Evolutionary conservation across 805 yeast genomes (phyloP).

Genomic region (Ogataea methylovora): DNA sequence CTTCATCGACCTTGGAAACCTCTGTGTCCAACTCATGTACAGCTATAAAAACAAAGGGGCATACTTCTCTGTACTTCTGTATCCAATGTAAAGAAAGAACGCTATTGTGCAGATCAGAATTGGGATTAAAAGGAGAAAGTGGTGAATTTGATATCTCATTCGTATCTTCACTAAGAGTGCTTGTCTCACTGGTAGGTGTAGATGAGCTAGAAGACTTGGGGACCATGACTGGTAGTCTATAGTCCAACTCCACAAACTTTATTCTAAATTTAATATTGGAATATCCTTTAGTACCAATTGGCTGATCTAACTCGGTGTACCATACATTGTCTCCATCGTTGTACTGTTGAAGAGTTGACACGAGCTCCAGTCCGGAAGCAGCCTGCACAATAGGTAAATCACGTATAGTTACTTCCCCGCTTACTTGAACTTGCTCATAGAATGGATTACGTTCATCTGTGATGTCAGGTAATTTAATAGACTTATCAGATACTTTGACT

Average conservation of each 20-base stretch:
- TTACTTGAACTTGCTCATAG: not conserved
- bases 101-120: conserved; percentile 32
- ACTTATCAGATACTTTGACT: conserved; percentile 3
- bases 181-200: too few species aligned
- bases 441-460: conserved; percentile 6
- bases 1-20: conserved; percentile 13
- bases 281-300: conserved; percentile 6
- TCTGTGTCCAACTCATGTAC: conserved; percentile 33
- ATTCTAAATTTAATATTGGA: conserved; percentile 19
- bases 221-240: conserved; percentile 13
- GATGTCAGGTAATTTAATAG: conserved; percentile 2
- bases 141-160: conserved; percentile 12
- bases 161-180: conserved; percentile 5
- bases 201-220: too few species aligned
- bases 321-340: conserved; percentile 15
- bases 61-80: conserved; percentile 36
- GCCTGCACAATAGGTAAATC: conserved; percentile 16
- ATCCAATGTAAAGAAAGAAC: conserved; percentile 44
- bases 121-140: conserved; percentile 38
- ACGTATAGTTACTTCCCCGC: conserved; percentile 10
- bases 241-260: conserved; percentile 22
- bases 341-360: conserved; percentile 21
- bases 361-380: conserved; percentile 23
- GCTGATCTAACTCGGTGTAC: not conserved
- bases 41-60: conserved; percentile 42